phyloP scores from a whole-genome alignment of 2,329 filamentous ascomycete species.

The Fusarium sp. region DNA sequence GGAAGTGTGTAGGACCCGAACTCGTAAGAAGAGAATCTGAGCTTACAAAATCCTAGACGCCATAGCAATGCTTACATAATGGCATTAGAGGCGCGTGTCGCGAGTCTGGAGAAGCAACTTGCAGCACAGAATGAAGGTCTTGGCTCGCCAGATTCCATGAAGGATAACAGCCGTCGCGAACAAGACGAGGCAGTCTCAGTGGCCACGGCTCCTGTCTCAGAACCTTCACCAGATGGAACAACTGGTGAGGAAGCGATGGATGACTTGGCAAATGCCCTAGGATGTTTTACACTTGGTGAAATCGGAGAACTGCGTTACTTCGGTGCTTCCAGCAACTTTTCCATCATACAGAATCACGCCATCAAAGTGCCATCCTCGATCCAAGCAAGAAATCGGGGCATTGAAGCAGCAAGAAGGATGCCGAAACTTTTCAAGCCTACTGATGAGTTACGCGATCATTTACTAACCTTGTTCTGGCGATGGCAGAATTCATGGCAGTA shows the following conservation, averaged over 20 bases:
- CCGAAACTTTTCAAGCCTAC: constrained; percentile 1
- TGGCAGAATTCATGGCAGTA: constrained; percentile 24
- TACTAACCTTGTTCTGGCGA: constrained; percentile 3
- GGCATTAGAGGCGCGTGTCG: constrained; percentile 16
- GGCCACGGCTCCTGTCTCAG: neutral
- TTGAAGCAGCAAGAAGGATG: constrained; percentile 5
- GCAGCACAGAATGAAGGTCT: neutral
- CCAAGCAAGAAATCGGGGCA: neutral
- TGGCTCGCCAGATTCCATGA: constrained; percentile 3
- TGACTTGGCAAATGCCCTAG: constrained; percentile 4
- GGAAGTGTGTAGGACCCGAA: neutral
- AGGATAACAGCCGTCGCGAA: neutral
- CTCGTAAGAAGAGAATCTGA: rapidly evolving
- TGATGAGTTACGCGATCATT: constrained; percentile 9
- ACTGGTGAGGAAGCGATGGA: constrained; percentile 6
- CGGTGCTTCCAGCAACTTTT: constrained; percentile 18
- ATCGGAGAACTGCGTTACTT: constrained; percentile 21
- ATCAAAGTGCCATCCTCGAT: constrained; percentile 15
- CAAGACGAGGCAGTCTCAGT: neutral
- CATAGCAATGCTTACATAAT: constrained; percentile 20
- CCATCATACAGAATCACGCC: constrained; percentile 15
- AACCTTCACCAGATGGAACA: neutral
- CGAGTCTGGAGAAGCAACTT: constrained; percentile 6
- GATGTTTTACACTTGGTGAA: constrained; percentile 16
- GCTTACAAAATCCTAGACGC: neutral